These are phyloP conservation scores for Colletotrichum tanaceti DNA, from an alignment of 2,329 filamentous ascomycete genomes.

Conservation along the genomic window DNA sequence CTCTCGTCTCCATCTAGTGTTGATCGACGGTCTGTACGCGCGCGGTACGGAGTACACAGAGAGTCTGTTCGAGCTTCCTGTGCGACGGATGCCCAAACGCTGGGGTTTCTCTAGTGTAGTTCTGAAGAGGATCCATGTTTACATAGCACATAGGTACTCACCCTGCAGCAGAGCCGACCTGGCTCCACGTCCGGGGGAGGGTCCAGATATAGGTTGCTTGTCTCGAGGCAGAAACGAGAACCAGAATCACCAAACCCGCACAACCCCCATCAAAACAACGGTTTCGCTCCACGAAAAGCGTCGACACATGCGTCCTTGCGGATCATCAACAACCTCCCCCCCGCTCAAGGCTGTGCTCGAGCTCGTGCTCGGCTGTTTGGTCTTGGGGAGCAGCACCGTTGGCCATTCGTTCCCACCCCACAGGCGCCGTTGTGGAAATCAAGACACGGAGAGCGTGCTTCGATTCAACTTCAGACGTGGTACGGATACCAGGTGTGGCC, in stretches of 20 bases:
- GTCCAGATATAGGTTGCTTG: constrained; percentile 17
- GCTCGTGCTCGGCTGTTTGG: constrained; percentile 3
- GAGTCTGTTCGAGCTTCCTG: not conserved
- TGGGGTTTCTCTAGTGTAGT: constrained; percentile 13
- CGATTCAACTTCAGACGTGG: not conserved
- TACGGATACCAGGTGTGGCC: no score
- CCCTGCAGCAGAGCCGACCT: constrained; percentile 12
- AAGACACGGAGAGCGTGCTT: constrained; percentile 7
- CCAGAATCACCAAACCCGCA: not conserved
- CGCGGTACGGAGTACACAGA: not conserved
- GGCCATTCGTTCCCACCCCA: not conserved
- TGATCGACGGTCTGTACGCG: constrained; percentile 4
- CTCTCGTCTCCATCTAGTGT: not conserved
- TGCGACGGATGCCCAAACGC: not conserved
- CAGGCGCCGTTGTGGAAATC: not conserved
- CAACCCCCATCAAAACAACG: not conserved
- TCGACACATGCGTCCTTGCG: not conserved
- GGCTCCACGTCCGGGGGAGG: constrained; percentile 9
- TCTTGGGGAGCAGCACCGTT: constrained; percentile 9
- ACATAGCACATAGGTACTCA: no score
- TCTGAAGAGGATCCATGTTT: constrained; percentile 7
- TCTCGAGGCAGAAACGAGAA: no score
- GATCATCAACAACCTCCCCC: not conserved
- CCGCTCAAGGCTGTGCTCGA: not conserved
- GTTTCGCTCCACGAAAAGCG: not conserved